These are phyloP conservation scores for Kingdonia uniflora DNA, from an alignment of 164 flowering plant species.

Conservation along the genomic window DNA sequence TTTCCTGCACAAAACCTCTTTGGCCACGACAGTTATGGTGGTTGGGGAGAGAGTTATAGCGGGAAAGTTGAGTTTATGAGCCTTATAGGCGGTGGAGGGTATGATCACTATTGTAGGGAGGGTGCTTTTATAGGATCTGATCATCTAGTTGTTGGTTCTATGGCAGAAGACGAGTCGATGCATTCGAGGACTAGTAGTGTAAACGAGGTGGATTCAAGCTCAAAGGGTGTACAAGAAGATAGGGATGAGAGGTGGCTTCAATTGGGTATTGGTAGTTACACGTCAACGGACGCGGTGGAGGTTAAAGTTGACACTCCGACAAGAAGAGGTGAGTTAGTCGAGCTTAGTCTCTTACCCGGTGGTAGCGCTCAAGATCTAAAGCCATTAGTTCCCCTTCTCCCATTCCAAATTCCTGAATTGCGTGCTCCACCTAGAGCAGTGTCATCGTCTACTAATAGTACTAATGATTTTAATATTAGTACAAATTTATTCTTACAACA, in stretches of 20 bases:
- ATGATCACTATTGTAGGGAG: constrained; percentile 11
- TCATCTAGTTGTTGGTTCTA: constrained; percentile 15
- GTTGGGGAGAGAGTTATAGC: constrained; percentile 9
- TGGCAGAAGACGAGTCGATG: constrained; percentile 55
- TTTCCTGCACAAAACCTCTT: constrained; percentile 36
- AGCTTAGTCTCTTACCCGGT: constrained; percentile 49
- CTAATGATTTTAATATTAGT: constrained; percentile 3
- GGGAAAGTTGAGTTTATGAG: constrained; percentile 25
- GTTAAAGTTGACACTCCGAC: neutral
- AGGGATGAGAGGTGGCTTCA: constrained; percentile 63
- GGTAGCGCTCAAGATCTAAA: constrained; percentile 9
- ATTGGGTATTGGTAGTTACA: constrained; percentile 42
- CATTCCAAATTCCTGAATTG: constrained; percentile 13
- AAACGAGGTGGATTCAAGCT: constrained; percentile 36
- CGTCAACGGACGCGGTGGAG: too few species aligned
- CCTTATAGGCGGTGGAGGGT: constrained; percentile 15
- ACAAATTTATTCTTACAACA: constrained; percentile 30
- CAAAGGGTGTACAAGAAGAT: constrained; percentile 20
- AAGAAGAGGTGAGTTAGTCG: constrained; percentile 22
- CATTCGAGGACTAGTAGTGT: constrained; percentile 33
- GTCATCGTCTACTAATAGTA: neutral
- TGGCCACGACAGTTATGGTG: constrained; percentile 21
- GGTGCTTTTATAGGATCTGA: constrained; percentile 31
- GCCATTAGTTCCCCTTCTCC: constrained; percentile 10
- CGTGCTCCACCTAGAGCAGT: constrained; percentile 2